Percentiles rank a stretch among this genome's conserved stretches.
Evolutionary conservation across 306 rosid species (phyloP).

Genomic region (Citrullus amarus): DNA sequence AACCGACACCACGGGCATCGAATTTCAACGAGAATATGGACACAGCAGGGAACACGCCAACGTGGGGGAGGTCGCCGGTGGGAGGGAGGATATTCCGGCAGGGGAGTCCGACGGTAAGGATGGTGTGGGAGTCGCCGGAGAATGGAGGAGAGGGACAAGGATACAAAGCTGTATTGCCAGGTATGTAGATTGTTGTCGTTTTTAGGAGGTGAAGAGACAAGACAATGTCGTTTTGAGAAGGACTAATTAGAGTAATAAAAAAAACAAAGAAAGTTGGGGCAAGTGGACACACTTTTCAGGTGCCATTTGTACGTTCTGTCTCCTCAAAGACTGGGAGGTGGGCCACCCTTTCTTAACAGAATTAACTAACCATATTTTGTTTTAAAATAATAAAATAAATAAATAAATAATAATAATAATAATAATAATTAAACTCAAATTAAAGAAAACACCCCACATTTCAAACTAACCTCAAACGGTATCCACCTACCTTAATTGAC

Average conservation of each 20-base stretch:
- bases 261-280: background rate
- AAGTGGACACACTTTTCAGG: conserved; percentile 9
- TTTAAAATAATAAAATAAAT: background rate
- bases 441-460: too few species aligned
- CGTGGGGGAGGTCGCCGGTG: conserved; percentile 28
- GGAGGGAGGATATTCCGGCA: conserved; percentile 19
- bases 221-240: conserved; percentile 10
- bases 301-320: conserved; percentile 20
- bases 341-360: background rate
- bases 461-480: too few species aligned
- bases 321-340: background rate
- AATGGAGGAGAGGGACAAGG: conserved; percentile 15
- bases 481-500: too few species aligned
- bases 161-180: conserved; percentile 19
- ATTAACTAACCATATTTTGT: background rate
- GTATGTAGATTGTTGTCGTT: conserved; percentile 20
- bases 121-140: conserved; percentile 28
- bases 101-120: conserved; percentile 15
- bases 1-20: conserved; percentile 29
- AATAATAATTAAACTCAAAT: too few species aligned
- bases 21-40: conserved; percentile 26
- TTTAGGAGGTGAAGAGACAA: conserved; percentile 2
- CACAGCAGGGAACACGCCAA: conserved; percentile 18
- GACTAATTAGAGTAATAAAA: background rate
- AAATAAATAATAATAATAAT: background rate